phyloP scores from a whole-genome alignment of 129 eudicot species.

The Smallanthus sonchifolius region DNA sequence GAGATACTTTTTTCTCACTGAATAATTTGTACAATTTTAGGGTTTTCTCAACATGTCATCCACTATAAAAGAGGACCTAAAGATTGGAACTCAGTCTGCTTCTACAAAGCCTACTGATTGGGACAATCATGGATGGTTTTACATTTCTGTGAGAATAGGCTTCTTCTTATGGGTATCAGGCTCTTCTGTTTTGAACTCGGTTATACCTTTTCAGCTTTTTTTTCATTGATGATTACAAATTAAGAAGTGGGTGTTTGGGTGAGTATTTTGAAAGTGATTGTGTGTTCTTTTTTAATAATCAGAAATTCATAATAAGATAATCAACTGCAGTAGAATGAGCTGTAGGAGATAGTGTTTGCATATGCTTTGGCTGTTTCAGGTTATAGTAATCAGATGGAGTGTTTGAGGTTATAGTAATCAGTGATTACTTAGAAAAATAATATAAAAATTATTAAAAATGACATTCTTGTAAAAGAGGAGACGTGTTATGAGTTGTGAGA shows the following conservation, averaged over 20 bases:
- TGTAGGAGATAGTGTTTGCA: neutral
- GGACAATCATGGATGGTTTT: constrained; percentile 82
- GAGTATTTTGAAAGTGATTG: neutral
- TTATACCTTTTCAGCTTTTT: constrained; percentile 2
- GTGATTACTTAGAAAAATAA: neutral
- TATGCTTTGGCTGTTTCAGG: neutral
- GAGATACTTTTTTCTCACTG: constrained; percentile 12
- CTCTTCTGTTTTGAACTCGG: neutral
- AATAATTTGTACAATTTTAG: constrained; percentile 25
- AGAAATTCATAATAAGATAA: neutral
- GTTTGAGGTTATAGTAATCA: neutral
- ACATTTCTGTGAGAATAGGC: constrained; percentile 73
- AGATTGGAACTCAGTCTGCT: constrained; percentile 40
- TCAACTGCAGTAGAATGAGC: neutral
- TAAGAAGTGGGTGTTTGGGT: neutral
- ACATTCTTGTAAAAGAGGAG: neutral
- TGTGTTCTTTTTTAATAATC: neutral
- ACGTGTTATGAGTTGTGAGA: neutral
- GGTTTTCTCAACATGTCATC: constrained; percentile 43
- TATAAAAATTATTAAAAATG: neutral
- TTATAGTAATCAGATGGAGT: neutral
- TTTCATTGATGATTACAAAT: constrained; percentile 1
- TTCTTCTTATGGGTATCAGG: constrained; percentile 84
- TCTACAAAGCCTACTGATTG: constrained; percentile 36
- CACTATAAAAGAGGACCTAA: constrained; percentile 58